Evolutionary conservation across 2,329 filamentous ascomycete species (phyloP), one percentile per base, ranked within the genome.

Genomic region (Aspergillus sp.): DNA sequence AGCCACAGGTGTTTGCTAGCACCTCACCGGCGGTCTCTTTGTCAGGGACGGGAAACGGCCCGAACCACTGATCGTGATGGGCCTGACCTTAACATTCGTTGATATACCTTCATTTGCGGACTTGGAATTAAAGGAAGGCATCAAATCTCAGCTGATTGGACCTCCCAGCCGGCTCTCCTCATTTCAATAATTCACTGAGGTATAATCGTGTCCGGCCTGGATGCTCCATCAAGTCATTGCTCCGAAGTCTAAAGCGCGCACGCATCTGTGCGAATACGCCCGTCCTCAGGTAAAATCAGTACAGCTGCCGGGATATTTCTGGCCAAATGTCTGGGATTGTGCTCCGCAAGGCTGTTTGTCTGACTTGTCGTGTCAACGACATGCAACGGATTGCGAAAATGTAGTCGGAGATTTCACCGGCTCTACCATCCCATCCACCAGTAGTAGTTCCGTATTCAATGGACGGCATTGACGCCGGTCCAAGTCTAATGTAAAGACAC

Each of bases 1-100:
- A 32, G 10, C 32, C 12, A 36, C 32, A 13, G 32, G 65, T 56
- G 38, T 59, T 59, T 10, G 47, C 63, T 41, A 59, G 30, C 59
- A 57, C n/a, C 19, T 64, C 57, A 43, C 63, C 57, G n/a, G 63
- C 65, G 39, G 68, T 65, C 38, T 67, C 54, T 47, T 63, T 55
- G 15, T 70, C 67, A 15, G 63, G 64, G 28, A 45, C 54, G 12
- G 66, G 62, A 58, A 69, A 69, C 39, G 67, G 69, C 12, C 69
- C 64, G 19, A 70, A 71, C 55, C 62, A 68, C 38, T 52, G 48
- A 56, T 69, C 59, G 51, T 68, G 61, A 52, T 67, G 67, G 36
- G 64, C 54, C 5, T 55, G 30, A 69, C 70, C 55, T 71, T 66
- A 9, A 69, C n/a, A 36, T 13, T 13, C 10, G 10, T 36, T 36